These are phyloP conservation scores for Helotiales sp. DNA, from an alignment of 2,329 filamentous ascomycete genomes.

Conservation along the genomic window DNA sequence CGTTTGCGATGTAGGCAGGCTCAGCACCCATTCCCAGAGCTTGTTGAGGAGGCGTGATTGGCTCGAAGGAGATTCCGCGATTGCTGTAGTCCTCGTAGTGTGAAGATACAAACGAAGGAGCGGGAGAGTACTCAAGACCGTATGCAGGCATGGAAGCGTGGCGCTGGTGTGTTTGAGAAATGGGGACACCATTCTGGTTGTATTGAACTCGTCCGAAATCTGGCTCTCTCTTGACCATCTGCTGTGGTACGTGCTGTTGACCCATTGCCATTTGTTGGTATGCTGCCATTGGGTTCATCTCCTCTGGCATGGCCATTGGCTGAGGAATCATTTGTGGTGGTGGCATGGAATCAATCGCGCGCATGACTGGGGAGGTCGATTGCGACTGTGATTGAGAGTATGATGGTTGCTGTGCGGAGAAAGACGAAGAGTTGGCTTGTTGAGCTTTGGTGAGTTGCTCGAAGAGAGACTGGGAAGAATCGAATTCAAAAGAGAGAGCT, in stretches of 20 bases:
- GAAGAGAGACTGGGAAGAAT: conserved; percentile 97
- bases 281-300: conserved; percentile 66
- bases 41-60: conserved; percentile 94
- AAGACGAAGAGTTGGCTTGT: conserved; percentile 97
- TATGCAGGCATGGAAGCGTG: conserved; percentile 99
- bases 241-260: conserved; percentile 62
- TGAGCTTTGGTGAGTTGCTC: conserved; percentile 99
- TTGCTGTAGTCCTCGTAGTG: conserved; percentile 98
- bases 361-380: conserved; percentile 85
- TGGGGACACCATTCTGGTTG: conserved; percentile 87
- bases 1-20: conserved; percentile 96
- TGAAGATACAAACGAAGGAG: conserved; percentile 97
- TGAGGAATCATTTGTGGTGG: conserved; percentile 82
- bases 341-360: conserved; percentile 92
- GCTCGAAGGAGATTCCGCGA: conserved; percentile 94
- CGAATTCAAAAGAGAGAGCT: conserved; percentile 97
- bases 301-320: conserved; percentile 61
- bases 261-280: conserved; percentile 74
- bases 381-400: conserved; percentile 66
- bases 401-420: conserved; percentile 75
- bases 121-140: conserved; percentile 92
- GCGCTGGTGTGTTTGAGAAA: conserved; percentile 83
- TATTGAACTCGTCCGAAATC: conserved; percentile 85
- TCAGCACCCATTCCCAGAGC: conserved; percentile 80
- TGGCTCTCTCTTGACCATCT: conserved; percentile 84